A percentile compares a stretch with the other conserved stretches of the same genome.
Conservation (phyloP, 2,329 filamentous ascomycete genomes). For the Westerdykella sp. region DNA sequence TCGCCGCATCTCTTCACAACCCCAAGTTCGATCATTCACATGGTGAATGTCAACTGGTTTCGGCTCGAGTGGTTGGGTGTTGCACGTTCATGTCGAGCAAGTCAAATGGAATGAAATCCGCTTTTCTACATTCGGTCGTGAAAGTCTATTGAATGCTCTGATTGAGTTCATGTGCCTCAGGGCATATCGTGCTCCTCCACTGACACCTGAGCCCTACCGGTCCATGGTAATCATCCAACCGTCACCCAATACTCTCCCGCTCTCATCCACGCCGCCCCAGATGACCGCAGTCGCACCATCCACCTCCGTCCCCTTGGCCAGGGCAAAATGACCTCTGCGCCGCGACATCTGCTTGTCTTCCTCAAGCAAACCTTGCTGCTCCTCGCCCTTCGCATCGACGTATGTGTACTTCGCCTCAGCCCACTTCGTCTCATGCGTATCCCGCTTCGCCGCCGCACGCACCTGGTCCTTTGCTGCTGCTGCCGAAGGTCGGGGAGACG, state of each 20-base stretch:
- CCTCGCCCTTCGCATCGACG: conserved; percentile 39
- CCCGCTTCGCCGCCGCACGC: conserved; percentile 39
- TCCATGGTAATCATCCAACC: conserved; percentile 41
- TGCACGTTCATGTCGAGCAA: too few species aligned
- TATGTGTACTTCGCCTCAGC: conserved; percentile 46
- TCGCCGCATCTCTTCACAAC: too few species aligned
- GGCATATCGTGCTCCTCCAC: neutral
- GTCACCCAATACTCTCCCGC: conserved; percentile 38
- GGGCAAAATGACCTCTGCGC: conserved; percentile 35
- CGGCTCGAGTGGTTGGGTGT: too few species aligned
- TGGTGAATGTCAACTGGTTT: too few species aligned
- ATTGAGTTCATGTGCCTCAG: too few species aligned
- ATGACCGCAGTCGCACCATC: conserved; percentile 43
- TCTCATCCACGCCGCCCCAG: conserved; percentile 46
- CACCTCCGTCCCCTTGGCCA: conserved; percentile 39
- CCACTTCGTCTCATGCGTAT: conserved; percentile 47
- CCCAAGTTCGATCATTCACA: too few species aligned
- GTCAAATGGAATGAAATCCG: too few species aligned
- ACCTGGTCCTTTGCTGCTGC: conserved; percentile 49
- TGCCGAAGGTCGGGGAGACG: conserved; percentile 41
- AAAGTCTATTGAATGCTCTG: too few species aligned
- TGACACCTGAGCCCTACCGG: conserved; percentile 9
- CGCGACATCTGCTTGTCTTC: too few species aligned
- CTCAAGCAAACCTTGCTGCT: conserved; percentile 33
- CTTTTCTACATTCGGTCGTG: too few species aligned